phyloP scores from a whole-genome alignment of 352 stramenopile species.

The Pythium pyrilobum region DNA sequence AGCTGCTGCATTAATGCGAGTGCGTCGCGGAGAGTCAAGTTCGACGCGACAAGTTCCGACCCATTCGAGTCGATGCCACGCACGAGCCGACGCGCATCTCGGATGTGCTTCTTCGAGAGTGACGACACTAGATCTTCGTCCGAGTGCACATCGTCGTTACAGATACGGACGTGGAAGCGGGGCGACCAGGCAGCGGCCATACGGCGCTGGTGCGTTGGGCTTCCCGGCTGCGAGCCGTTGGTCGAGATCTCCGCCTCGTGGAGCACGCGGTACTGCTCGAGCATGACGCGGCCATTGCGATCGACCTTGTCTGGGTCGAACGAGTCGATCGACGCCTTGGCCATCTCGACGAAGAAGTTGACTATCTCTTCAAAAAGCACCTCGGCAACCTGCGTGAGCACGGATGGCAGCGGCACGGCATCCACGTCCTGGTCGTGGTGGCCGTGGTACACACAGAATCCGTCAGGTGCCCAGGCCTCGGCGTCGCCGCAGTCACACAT shows the following conservation, averaged over 20 bases:
- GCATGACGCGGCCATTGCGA: conserved; percentile 31
- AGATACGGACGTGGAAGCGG: conserved; percentile 90
- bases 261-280: conserved; percentile 27
- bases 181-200: conserved; percentile 24
- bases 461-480: conserved; percentile 94
- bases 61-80: conserved; percentile 71
- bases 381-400: conserved; percentile 49
- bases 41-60: conserved; percentile 53
- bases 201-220: conserved; percentile 18
- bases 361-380: conserved; percentile 71
- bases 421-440: conserved; percentile 22
- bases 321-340: conserved; percentile 57
- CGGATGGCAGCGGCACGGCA: conserved; percentile 23
- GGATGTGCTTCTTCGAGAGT: conserved; percentile 73
- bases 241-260: conserved; percentile 12
- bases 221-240: conserved; percentile 1
- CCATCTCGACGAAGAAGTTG: conserved; percentile 67
- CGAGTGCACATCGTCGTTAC: conserved; percentile 98
- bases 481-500: conserved; percentile 98
- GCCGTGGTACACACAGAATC: conserved; percentile 92
- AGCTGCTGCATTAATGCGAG: conserved; percentile 73
- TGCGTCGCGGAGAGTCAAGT: conserved; percentile 52
- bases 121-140: conserved; percentile 96
- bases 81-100: conserved; percentile 50
- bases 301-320: conserved; percentile 65